Conservation (phyloP, 2,329 filamentous ascomycete genomes). For the Sarocladiaceae sp. region DNA sequence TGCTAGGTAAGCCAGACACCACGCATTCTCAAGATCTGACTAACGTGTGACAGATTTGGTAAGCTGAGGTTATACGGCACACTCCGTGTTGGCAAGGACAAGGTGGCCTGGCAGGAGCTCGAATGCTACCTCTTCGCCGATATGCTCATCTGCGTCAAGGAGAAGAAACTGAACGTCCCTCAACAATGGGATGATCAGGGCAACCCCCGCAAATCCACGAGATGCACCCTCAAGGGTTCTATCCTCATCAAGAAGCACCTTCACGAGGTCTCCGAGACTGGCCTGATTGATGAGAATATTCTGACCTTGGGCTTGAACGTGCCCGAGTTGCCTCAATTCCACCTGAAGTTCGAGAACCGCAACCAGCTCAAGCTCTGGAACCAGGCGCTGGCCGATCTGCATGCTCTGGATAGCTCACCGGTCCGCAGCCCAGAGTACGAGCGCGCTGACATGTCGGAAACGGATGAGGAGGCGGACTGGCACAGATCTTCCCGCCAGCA, state of each 20-base stretch:
- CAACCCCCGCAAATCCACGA: slow-evolving; percentile 58
- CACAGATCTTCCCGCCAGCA: slow-evolving; percentile 57
- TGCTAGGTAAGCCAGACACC: slow-evolving; percentile 51
- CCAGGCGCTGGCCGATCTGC: slow-evolving; percentile 78
- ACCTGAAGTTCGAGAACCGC: slow-evolving; percentile 81
- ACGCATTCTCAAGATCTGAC: not conserved
- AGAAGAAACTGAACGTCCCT: slow-evolving; percentile 67
- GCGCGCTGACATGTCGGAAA: slow-evolving; percentile 70
- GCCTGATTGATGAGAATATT: slow-evolving; percentile 70
- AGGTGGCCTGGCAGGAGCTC: slow-evolving; percentile 93
- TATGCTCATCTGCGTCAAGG: slow-evolving; percentile 99
- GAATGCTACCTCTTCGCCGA: slow-evolving; percentile 97
- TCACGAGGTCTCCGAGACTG: slow-evolving; percentile 76
- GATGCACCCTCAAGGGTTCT: slow-evolving; percentile 91
- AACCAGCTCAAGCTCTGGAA: slow-evolving; percentile 88
- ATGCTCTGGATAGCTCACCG: slow-evolving; percentile 62
- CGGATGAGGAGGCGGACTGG: slow-evolving; percentile 80
- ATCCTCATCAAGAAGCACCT: slow-evolving; percentile 98
- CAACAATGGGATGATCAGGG: slow-evolving; percentile 64
- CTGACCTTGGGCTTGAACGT: slow-evolving; percentile 90
- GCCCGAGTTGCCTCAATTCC: slow-evolving; percentile 87
- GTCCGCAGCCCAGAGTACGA: slow-evolving; percentile 74
- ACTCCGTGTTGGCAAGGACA: slow-evolving; percentile 92
- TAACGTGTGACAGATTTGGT: slow-evolving; percentile 63
- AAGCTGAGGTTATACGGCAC: slow-evolving; percentile 86